Base-by-base conservation (phyloP, 2,329 filamentous ascomycete species). In the Sclerotinia borealis region DNA sequence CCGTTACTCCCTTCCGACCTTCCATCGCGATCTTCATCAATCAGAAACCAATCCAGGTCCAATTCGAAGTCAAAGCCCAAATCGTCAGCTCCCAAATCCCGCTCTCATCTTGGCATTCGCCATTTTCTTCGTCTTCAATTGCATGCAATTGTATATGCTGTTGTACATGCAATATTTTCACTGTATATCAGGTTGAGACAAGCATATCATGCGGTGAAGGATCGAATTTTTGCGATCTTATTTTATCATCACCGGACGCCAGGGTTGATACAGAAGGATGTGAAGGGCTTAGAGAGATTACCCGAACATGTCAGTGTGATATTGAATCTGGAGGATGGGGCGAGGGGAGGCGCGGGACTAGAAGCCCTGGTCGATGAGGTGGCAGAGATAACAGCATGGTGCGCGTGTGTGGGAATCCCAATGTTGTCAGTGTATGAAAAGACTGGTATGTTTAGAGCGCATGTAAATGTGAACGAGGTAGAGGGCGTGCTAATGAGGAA, bases 221-320 rank as follows among this genome's bases (percentile, higher is more conserved):
- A 95, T 75, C 87, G 90, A 65, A 79, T 93, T 67, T 85, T 92
- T 60, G 90, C 91, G 11, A 84, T 98, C 66, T 81, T 96, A 61
- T 93, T 93, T 76, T 95, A 99, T 79, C 96, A 99, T 78, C 95
- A 99, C 76, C 90, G 91, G 59, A 96, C 93, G 0, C 95, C 95
- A 9, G 91, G 96, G 74, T 86, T 96, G 73, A 96, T 99, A 70
- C 87, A 89, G 72, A 88, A 89, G 72, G 95, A 99, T 77, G 88
- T 98, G 31, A 86, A 86, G 75, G 82, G 83, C 11, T 77, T 99
- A 63, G 83, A 81, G 64, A 86, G 89, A 70, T 77, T 96, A 65
- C 95, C 95, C 2, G 85, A 89, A 68, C 95, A 99, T 74, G 76
- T 99, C 58, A 97, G 92, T 73, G 88, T 96, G 13, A 88, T 98